These are phyloP conservation scores for Candida sanyaensis DNA, from an alignment of 1,139 yeast genomes.

Conservation along the genomic window DNA sequence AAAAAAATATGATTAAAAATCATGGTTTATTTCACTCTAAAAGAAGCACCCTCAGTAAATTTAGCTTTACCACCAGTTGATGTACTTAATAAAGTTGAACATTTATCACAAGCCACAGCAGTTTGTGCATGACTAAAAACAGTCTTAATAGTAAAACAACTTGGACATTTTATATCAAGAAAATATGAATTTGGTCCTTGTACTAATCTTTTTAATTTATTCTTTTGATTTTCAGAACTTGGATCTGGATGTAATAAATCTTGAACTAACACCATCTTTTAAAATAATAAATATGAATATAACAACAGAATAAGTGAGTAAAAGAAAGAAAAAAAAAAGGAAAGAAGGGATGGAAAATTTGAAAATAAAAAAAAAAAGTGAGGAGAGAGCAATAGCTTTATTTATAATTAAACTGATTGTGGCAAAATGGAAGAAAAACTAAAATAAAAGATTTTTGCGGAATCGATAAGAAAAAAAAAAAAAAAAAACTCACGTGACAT, in stretches of 20 bases:
- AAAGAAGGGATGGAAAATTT: not conserved
- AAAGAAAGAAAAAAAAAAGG: not conserved
- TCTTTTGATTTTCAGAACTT: constrained; percentile 94
- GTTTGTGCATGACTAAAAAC: constrained; percentile 99
- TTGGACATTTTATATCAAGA: constrained; percentile 99
- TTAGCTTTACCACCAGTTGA: constrained; percentile 99
- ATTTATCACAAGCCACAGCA: constrained; percentile 98
- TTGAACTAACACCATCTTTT: constrained; percentile 81
- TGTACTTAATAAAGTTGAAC: constrained; percentile 97
- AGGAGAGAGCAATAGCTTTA: constrained; percentile 1
- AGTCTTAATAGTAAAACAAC: constrained; percentile 98
- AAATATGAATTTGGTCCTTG: constrained; percentile 98
- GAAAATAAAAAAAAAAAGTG: not conserved
- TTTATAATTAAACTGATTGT: constrained; percentile 1
- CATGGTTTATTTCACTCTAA: constrained; percentile 87
- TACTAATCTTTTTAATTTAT: constrained; percentile 96
- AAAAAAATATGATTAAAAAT: not conserved
- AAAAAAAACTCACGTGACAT: not conserved
- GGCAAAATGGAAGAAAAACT: not conserved
- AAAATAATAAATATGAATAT: not conserved
- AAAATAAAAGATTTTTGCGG: not conserved
- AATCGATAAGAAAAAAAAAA: not conserved
- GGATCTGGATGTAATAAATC: constrained; percentile 97
- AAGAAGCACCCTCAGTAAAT: constrained; percentile 98
- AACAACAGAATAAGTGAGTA: not conserved